Conservation (phyloP, 441 rosid species). For the Euphorbia schlechtendalii region DNA sequence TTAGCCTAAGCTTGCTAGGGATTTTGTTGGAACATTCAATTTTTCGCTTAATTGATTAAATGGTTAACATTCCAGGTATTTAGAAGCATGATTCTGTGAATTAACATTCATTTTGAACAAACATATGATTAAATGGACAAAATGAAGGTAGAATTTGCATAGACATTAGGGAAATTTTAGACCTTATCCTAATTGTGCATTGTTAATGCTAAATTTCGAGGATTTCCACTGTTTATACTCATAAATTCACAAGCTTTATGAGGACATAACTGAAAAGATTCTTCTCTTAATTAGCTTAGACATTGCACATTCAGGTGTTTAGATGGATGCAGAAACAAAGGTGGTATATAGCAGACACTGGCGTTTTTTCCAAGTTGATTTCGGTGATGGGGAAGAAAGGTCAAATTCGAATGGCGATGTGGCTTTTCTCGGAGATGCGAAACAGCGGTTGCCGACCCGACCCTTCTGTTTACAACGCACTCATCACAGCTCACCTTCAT, state of each 20-base stretch:
- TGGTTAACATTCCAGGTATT: too few relatives aligned
- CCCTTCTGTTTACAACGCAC: slow-evolving; percentile 77
- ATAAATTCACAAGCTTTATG: not conserved
- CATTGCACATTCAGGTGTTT: slow-evolving; percentile 49
- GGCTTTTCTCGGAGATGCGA: slow-evolving; percentile 95
- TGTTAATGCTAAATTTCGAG: too few relatives aligned
- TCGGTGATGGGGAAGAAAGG: slow-evolving; percentile 86
- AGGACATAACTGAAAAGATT: not conserved
- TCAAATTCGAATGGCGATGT: slow-evolving; percentile 87
- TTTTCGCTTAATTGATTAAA: too few relatives aligned
- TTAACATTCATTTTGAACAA: too few relatives aligned
- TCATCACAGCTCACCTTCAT: slow-evolving; percentile 82
- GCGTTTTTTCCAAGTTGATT: slow-evolving; percentile 76
- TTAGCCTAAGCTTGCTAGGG: too few relatives aligned
- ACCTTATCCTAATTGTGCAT: not conserved
- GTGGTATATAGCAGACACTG: slow-evolving; percentile 84
- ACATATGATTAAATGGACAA: too few relatives aligned
- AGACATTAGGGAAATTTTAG: too few relatives aligned
- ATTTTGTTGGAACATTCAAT: too few relatives aligned
- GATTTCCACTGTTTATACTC: not conserved
- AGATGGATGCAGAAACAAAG: slow-evolving; percentile 96
- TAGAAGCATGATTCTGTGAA: too few relatives aligned
- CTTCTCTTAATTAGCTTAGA: not conserved
- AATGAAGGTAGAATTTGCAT: too few relatives aligned
- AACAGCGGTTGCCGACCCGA: slow-evolving; percentile 91